phyloP scores from a whole-genome alignment of 495 filamentous ascomycete species.

The Penicillium argentinense region DNA sequence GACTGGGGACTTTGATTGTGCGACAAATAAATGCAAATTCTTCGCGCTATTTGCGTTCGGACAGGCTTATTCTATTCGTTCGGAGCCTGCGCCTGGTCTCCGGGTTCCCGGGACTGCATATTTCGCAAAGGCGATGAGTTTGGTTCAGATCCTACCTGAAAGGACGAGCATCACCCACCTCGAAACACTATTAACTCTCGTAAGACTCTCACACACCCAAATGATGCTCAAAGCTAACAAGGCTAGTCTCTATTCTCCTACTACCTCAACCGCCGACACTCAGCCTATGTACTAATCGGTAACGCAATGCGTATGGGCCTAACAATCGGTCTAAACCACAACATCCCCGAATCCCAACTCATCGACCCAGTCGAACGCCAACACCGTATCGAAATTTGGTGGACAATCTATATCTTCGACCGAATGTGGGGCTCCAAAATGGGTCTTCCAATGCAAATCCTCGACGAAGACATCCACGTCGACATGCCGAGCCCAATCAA shows the following conservation, averaged over 20 bases:
- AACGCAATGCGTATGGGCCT: conserved; percentile 45
- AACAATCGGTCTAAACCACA: conserved; percentile 46
- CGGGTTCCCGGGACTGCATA: conserved; percentile 44
- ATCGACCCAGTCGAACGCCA: conserved; percentile 45
- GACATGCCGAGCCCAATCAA: conserved; percentile 41
- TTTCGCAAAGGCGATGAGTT: conserved; percentile 42
- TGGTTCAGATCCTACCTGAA: conserved; percentile 43
- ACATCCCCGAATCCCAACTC: conserved; percentile 46
- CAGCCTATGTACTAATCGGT: conserved; percentile 41
- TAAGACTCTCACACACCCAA: conserved; percentile 16
- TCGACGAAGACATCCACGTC: conserved; percentile 48
- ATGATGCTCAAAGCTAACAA: too few species aligned
- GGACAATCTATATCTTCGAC: conserved; percentile 51
- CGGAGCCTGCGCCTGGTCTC: conserved; percentile 33
- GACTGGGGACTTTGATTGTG: conserved; percentile 34
- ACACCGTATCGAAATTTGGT: conserved; percentile 47
- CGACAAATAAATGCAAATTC: conserved; percentile 42
- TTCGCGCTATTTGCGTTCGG: conserved; percentile 48
- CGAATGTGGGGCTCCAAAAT: conserved; percentile 50
- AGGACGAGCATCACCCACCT: conserved; percentile 43
- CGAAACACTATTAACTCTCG: conserved; percentile 40
- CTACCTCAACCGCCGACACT: conserved; percentile 46
- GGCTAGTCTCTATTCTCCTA: conserved; percentile 43
- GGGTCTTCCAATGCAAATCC: conserved; percentile 45
- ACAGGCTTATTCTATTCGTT: conserved; percentile 42